Conservation (phyloP, 2,329 filamentous ascomycete genomes). For the Fusarium ramigenum region DNA sequence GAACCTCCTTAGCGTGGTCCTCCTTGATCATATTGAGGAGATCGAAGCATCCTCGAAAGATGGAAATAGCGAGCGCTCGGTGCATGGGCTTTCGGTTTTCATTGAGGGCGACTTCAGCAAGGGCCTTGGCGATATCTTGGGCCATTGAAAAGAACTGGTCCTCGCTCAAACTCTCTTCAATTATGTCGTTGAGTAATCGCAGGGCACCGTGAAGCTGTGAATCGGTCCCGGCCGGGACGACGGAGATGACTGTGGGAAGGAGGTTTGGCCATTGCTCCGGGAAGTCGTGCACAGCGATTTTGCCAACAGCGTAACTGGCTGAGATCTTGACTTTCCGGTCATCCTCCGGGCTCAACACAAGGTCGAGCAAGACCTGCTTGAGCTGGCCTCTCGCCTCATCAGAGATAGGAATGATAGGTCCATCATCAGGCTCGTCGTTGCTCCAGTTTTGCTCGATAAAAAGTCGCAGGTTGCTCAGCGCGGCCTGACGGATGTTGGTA, state of each 20-base stretch:
- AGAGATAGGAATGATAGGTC: constrained; percentile 69
- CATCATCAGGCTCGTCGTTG: constrained; percentile 74
- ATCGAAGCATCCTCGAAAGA: constrained; percentile 92
- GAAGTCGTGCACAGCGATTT: constrained; percentile 93
- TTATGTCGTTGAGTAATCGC: constrained; percentile 86
- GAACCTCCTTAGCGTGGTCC: constrained; percentile 86
- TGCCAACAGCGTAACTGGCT: constrained; percentile 85
- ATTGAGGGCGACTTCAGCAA: constrained; percentile 84
- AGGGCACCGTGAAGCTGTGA: constrained; percentile 88
- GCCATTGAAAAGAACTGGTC: constrained; percentile 95
- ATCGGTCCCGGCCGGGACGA: constrained; percentile 80
- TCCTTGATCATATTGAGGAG: constrained; percentile 97
- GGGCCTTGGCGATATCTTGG: constrained; percentile 81
- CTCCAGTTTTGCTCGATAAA: constrained; percentile 91
- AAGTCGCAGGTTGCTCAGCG: constrained; percentile 80
- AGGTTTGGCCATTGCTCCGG: constrained; percentile 95
- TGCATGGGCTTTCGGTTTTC: constrained; percentile 77
- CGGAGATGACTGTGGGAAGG: constrained; percentile 79
- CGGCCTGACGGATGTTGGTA: constrained; percentile 81
- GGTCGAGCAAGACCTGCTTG: constrained; percentile 76
- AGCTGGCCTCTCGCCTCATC: constrained; percentile 79
- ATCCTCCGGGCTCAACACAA: constrained; percentile 76
- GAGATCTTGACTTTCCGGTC: constrained; percentile 89
- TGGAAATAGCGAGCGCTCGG: constrained; percentile 85
- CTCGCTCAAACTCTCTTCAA: constrained; percentile 93